Percentiles rank a stretch among this genome's conserved stretches.
Evolutionary conservation across 805 yeast genomes (phyloP).

Genomic region (Jamesozyma gamospora): DNA sequence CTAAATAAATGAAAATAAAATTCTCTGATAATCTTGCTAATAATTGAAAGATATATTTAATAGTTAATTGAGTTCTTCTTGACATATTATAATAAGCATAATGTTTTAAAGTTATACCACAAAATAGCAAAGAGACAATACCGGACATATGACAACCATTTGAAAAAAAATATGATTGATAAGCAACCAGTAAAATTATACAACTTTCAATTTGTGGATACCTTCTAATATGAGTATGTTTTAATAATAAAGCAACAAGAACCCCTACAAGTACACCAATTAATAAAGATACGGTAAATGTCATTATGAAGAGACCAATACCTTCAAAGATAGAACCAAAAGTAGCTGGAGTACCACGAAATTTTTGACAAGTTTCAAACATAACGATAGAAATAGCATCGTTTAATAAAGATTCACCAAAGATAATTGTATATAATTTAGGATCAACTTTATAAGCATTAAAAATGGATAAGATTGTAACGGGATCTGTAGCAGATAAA

Average conservation of each 20-base stretch:
- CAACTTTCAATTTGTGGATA: slow-evolving; percentile 98
- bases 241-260: slow-evolving; percentile 76
- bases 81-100: slow-evolving; percentile 98
- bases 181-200: slow-evolving; percentile 78
- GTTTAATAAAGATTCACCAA: slow-evolving; percentile 89
- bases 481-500: slow-evolving; percentile 96
- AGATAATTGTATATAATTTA: slow-evolving; percentile 88
- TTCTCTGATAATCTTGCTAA: slow-evolving; percentile 93
- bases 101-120: slow-evolving; percentile 94
- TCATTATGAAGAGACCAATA: slow-evolving; percentile 84
- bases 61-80: slow-evolving; percentile 90
- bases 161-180: slow-evolving; percentile 93
- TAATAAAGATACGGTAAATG: slow-evolving; percentile 80
- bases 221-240: slow-evolving; percentile 86
- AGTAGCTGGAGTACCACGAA: slow-evolving; percentile 75
- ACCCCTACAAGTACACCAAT: slow-evolving; percentile 87
- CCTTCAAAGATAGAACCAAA: slow-evolving; percentile 83
- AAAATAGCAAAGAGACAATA: slow-evolving; percentile 84
- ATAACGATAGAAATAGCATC: slow-evolving; percentile 98
- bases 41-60: slow-evolving; percentile 87
- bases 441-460: slow-evolving; percentile 98
- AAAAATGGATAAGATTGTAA: slow-evolving; percentile 89
- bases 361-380: slow-evolving; percentile 97
- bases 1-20: slow-evolving; percentile 90
- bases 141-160: slow-evolving; percentile 99